A percentile compares a stretch with the other conserved stretches of the same genome.
Evolutionary conservation across 1,139 yeast species (phyloP).

Genomic region (Meyerozyma guilliermondii): DNA sequence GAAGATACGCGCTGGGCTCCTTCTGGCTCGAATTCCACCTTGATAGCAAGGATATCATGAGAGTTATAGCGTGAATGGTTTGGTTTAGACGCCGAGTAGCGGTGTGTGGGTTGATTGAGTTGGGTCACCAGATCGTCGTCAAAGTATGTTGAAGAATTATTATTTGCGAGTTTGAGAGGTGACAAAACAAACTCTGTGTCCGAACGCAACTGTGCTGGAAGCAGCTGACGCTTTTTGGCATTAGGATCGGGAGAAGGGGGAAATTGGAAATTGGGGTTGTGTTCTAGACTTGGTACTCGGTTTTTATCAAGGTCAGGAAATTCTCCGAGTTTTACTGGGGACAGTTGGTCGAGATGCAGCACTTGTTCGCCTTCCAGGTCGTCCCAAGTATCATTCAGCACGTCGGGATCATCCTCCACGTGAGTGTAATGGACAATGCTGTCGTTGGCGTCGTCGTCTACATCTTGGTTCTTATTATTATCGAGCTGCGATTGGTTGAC

Average conservation of each 20-base stretch:
- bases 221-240: conserved; percentile 27
- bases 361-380: conserved; percentile 13
- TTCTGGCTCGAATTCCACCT: conserved; percentile 39
- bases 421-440: conserved; percentile 6
- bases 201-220: conserved; percentile 27
- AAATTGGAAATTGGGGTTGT: conserved; percentile 18
- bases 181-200: conserved; percentile 35
- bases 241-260: conserved; percentile 22
- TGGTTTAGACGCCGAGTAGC: conserved; percentile 29
- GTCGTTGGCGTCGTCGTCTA: conserved; percentile 5
- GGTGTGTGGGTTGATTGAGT: conserved; percentile 6
- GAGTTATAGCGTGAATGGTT: conserved; percentile 39
- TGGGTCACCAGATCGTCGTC: conserved; percentile 13
- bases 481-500: conserved; percentile 9
- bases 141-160: conserved; percentile 13
- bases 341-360: not conserved
- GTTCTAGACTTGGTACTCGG: conserved; percentile 1
- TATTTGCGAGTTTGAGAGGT: conserved; percentile 33
- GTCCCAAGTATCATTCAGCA: conserved; percentile 17
- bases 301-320: not conserved
- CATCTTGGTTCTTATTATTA: conserved; percentile 16
- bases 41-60: conserved; percentile 42
- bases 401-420: conserved; percentile 15
- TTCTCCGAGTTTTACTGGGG: conserved; percentile 19
- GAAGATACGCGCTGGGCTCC: conserved; percentile 23